A percentile compares a stretch with the other conserved stretches of the same genome.
These are phyloP conservation scores for Pythium dissotocum DNA, from an alignment of 352 stramenopile species.

Conservation along the genomic window DNA sequence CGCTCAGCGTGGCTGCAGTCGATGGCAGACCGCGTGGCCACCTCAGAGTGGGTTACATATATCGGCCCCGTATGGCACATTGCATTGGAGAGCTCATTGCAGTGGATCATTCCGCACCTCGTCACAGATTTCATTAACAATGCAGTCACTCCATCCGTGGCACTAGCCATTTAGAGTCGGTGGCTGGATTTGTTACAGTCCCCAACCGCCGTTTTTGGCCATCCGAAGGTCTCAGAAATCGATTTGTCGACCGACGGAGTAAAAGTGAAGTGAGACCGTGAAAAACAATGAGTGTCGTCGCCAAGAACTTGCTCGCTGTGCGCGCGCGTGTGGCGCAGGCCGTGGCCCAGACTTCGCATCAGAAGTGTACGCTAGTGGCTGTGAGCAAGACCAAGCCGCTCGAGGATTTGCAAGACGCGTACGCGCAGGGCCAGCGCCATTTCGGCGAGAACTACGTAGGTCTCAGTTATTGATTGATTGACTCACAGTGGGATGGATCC, in stretches of 20 bases:
- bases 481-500: conserved; percentile 7
- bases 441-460: conserved; percentile 99
- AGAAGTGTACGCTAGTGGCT: conserved; percentile 85
- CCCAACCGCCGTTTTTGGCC: neutral
- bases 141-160: neutral
- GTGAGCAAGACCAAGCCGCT: conserved; percentile 95
- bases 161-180: neutral
- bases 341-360: conserved; percentile 50
- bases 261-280: neutral
- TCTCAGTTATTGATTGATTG: conserved; percentile 10
- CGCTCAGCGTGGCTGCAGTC: too few species aligned
- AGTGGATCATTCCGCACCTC: neutral
- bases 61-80: too few species aligned
- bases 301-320: conserved; percentile 62
- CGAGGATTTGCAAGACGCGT: conserved; percentile 85
- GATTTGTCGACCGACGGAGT: neutral
- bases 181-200: neutral
- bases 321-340: conserved; percentile 62
- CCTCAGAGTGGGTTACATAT: too few species aligned
- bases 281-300: conserved; percentile 28
- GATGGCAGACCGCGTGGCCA: too few species aligned
- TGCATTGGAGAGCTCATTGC: too few species aligned
- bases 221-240: neutral
- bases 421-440: conserved; percentile 90
- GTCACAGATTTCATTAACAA: neutral